phyloP scores from a whole-genome alignment of 2,329 filamentous ascomycete species.

The Epichloe brachyelytri region DNA sequence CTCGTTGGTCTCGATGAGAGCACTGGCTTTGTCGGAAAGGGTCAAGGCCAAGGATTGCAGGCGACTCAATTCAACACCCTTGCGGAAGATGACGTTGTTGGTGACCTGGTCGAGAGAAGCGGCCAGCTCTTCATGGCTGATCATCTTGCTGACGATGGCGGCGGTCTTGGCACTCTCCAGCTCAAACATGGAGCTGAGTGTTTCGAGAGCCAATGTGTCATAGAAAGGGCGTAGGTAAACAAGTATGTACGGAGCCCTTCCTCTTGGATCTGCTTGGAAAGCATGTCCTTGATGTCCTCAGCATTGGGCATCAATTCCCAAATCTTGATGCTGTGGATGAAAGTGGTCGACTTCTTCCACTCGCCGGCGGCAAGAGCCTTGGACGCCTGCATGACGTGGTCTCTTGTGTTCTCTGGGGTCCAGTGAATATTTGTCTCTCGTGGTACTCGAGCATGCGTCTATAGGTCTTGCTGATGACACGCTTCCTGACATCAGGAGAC shows the following conservation, averaged over 20 bases:
- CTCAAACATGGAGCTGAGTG: slow-evolving; percentile 90
- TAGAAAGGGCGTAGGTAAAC: slow-evolving; percentile 99
- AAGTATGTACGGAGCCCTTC: slow-evolving; percentile 96
- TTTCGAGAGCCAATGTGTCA: slow-evolving; percentile 81
- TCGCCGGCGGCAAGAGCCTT: slow-evolving; percentile 94
- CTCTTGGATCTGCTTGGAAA: slow-evolving; percentile 95
- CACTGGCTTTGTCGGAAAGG: slow-evolving; percentile 89
- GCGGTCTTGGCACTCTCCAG: slow-evolving; percentile 79
- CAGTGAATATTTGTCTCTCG: slow-evolving; percentile 97
- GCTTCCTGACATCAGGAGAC: slow-evolving; percentile 92
- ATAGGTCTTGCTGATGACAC: slow-evolving; percentile 98
- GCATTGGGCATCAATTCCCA: slow-evolving; percentile 95
- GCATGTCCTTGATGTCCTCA: slow-evolving; percentile 92
- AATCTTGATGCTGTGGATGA: slow-evolving; percentile 98
- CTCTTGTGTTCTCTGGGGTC: slow-evolving; percentile 97
- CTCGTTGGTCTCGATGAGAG: slow-evolving; percentile 94
- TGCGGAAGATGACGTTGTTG: slow-evolving; percentile 94
- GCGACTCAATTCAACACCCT: slow-evolving; percentile 94
- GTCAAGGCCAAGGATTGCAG: slow-evolving; percentile 91
- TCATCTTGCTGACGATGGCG: slow-evolving; percentile 98
- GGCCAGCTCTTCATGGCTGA: slow-evolving; percentile 94
- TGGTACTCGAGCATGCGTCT: slow-evolving; percentile 98
- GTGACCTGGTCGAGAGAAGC: slow-evolving; percentile 97
- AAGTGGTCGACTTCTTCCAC: slow-evolving; percentile 92
- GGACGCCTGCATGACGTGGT: slow-evolving; percentile 98